phyloP scores from a whole-genome alignment of 106 monocot species.

The Chionographis japonica region DNA sequence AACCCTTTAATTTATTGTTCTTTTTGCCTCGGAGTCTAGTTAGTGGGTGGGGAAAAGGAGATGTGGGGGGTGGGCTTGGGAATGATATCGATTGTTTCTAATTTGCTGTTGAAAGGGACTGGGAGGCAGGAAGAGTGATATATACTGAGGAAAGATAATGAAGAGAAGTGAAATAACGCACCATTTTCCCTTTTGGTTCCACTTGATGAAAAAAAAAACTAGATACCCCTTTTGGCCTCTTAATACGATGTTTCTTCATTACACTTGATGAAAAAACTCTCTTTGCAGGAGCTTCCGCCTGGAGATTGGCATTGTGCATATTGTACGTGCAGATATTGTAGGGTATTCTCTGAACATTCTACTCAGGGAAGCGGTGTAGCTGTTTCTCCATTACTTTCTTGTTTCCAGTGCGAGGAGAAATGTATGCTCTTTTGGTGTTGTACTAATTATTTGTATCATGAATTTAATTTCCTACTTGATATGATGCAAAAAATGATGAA shows the following conservation, averaged over 20 bases:
- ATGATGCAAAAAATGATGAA: not conserved
- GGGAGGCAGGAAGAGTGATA: too few species aligned
- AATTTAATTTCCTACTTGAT: too few species aligned
- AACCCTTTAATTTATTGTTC: too few species aligned
- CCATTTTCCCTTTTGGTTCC: too few species aligned
- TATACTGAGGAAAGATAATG: too few species aligned
- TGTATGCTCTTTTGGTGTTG: conserved; percentile 27
- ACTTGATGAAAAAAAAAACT: not conserved
- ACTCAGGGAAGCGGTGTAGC: not conserved
- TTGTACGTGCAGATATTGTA: conserved; percentile 67
- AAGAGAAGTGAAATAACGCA: too few species aligned
- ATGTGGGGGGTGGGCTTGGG: too few species aligned
- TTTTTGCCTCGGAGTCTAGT: too few species aligned
- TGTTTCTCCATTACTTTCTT: conserved; percentile 35
- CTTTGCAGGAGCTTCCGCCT: conserved; percentile 68
- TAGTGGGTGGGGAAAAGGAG: too few species aligned
- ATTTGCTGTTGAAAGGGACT: too few species aligned
- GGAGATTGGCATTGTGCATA: conserved; percentile 73
- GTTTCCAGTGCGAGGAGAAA: conserved; percentile 73
- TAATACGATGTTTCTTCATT: too few species aligned
- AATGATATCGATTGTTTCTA: too few species aligned
- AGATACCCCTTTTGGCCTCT: not conserved
- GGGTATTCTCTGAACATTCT: conserved; percentile 17
- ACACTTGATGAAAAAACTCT: not conserved
- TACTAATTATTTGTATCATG: not conserved